These are phyloP conservation scores for Daldinia concentrica DNA, from an alignment of 495 filamentous ascomycete species.

Conservation along the genomic window DNA sequence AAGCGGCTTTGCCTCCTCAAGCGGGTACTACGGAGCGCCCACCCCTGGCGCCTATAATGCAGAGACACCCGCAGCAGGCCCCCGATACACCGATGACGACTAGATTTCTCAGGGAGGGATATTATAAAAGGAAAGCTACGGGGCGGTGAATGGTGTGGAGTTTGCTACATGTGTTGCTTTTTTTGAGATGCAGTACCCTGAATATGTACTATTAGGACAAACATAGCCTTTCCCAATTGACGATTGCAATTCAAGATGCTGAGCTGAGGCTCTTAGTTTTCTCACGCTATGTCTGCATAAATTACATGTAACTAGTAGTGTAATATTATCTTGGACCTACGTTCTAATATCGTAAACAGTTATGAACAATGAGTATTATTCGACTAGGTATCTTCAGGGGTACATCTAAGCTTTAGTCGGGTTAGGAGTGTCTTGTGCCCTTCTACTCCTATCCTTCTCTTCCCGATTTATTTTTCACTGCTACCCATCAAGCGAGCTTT, in stretches of 20 bases:
- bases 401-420: neutral
- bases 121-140: constrained; percentile 20
- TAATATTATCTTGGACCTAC: no score
- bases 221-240: neutral
- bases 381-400: neutral
- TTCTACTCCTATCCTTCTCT: neutral
- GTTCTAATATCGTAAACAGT: neutral
- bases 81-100: constrained; percentile 64
- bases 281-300: neutral
- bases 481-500: neutral
- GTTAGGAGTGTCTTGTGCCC: neutral
- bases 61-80: constrained; percentile 78
- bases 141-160: constrained; percentile 21
- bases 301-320: no score
- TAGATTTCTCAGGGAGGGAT: constrained; percentile 21
- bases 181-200: neutral
- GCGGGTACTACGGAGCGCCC: constrained; percentile 72
- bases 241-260: neutral
- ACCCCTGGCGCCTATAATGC: constrained; percentile 81
- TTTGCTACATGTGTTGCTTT: constrained; percentile 15
- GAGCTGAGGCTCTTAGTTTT: neutral
- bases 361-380: neutral
- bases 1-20: constrained; percentile 47
- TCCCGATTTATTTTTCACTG: neutral
- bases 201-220: constrained; percentile 23